Conservation (phyloP, 2,329 filamentous ascomycete species). For the Pyricularia sp. region DNA sequence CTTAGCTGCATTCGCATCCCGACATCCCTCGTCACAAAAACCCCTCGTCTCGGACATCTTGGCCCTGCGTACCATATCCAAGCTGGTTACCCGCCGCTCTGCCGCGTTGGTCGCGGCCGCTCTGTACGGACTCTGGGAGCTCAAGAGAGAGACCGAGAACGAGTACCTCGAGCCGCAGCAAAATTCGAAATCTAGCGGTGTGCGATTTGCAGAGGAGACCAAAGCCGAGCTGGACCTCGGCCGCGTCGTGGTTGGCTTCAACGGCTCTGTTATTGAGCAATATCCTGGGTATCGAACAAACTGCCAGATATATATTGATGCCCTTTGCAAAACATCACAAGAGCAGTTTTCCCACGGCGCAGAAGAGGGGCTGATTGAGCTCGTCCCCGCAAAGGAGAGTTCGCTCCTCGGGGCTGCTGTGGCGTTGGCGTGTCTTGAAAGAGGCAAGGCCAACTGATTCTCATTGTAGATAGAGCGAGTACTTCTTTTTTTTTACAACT, state of each 20-base stretch:
- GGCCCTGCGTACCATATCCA: slow-evolving; percentile 43
- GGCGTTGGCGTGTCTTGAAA: slow-evolving; percentile 42
- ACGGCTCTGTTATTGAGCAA: slow-evolving; percentile 70
- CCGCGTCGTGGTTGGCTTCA: slow-evolving; percentile 60
- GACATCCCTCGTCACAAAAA: slow-evolving; percentile 32
- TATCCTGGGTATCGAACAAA: slow-evolving; percentile 58
- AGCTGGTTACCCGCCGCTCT: slow-evolving; percentile 46
- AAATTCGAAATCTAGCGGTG: neutral
- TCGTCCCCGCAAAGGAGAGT: slow-evolving; percentile 64
- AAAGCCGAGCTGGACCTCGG: slow-evolving; percentile 30
- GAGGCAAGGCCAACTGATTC: slow-evolving; percentile 12
- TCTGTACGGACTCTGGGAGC: slow-evolving; percentile 49
- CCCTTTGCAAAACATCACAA: slow-evolving; percentile 34
- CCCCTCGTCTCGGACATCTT: slow-evolving; percentile 37
- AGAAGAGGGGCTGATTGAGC: slow-evolving; percentile 36
- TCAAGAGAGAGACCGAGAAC: slow-evolving; percentile 40
- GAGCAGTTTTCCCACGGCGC: neutral
- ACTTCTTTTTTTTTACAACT: too few relatives aligned
- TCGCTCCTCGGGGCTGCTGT: slow-evolving; percentile 69
- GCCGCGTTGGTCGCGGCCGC: slow-evolving; percentile 50
- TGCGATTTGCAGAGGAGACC: slow-evolving; percentile 30
- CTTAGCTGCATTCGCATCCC: slow-evolving; percentile 35
- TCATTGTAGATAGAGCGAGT: neutral
- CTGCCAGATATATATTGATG: slow-evolving; percentile 56
- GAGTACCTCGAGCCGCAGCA: slow-evolving; percentile 22